These are phyloP conservation scores for Moricandia moricandioides DNA, from an alignment of 345 rosid species.

Conservation along the genomic window DNA sequence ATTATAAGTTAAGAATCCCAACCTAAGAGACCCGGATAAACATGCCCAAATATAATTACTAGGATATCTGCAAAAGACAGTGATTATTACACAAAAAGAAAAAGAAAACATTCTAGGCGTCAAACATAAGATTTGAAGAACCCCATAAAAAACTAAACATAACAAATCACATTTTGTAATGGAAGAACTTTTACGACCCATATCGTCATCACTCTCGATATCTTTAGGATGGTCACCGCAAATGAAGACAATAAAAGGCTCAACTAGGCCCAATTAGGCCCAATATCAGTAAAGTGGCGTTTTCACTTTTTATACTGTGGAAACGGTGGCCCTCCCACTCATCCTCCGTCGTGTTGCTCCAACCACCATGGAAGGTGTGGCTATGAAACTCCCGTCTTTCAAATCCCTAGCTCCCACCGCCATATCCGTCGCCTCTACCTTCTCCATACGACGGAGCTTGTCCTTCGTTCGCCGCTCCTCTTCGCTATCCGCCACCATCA, in stretches of 20 bases:
- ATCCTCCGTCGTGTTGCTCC: conserved; percentile 7
- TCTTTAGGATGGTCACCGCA: conserved; percentile 24
- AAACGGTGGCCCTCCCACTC: background rate
- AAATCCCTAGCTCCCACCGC: conserved; percentile 38
- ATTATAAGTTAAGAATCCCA: too few species aligned
- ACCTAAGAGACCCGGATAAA: too few species aligned
- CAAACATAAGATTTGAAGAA: too few species aligned
- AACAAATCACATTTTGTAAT: too few species aligned
- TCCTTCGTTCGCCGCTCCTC: conserved; percentile 18
- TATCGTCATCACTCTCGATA: too few species aligned
- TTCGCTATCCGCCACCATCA: conserved; percentile 34
- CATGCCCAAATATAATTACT: too few species aligned
- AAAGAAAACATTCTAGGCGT: too few species aligned
- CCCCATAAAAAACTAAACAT: too few species aligned
- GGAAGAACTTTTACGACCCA: too few species aligned
- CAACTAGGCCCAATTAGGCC: background rate
- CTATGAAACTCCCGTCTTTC: conserved; percentile 55
- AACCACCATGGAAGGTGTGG: conserved; percentile 50
- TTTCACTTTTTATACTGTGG: background rate
- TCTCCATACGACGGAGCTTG: conserved; percentile 15
- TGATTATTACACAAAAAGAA: too few species aligned
- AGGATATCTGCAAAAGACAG: too few species aligned
- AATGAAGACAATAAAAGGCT: background rate
- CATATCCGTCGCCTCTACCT: conserved; percentile 21
- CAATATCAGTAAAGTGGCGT: background rate